Evolutionary conservation across 2,329 filamentous ascomycete species (phyloP).

Genomic region (Teratosphaeria destructans): DNA sequence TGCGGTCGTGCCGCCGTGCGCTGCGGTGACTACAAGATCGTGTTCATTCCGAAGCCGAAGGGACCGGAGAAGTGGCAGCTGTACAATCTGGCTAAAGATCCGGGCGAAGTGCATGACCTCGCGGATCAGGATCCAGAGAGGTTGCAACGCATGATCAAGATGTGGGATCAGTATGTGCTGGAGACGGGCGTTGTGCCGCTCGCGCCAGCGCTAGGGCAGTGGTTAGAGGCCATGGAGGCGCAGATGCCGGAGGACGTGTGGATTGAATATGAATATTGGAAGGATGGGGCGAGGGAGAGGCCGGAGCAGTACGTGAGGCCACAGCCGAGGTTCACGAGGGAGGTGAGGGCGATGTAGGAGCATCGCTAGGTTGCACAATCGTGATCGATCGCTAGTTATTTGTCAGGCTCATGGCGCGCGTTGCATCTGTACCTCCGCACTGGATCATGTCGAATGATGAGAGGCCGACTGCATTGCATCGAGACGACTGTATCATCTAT

Average conservation of each 20-base stretch:
- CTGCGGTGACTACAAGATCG: constrained; percentile 47
- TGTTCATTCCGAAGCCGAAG: constrained; percentile 47
- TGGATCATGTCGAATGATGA: no score
- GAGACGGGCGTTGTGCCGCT: constrained; percentile 52
- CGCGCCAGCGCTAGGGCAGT: constrained; percentile 47
- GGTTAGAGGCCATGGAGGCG: constrained; percentile 50
- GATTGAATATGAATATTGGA: constrained; percentile 59
- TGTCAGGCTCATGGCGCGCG: constrained; percentile 1
- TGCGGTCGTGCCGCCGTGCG: constrained; percentile 46
- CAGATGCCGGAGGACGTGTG: constrained; percentile 57
- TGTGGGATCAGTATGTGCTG: constrained; percentile 49
- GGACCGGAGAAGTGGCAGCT: constrained; percentile 48
- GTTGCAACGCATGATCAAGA: constrained; percentile 39
- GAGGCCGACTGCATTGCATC: no score
- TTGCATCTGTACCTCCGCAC: neutral
- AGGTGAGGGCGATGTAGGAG: constrained; percentile 13
- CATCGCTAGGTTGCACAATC: neutral
- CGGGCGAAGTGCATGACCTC: constrained; percentile 37
- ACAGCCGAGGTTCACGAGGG: constrained; percentile 21
- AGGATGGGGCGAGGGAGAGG: constrained; percentile 37
- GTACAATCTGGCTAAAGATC: constrained; percentile 43
- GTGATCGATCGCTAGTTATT: neutral
- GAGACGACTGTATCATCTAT: no score
- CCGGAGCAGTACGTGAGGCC: constrained; percentile 26
- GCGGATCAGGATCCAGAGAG: constrained; percentile 31